These are phyloP conservation scores for Populus deltoides DNA, from an alignment of 345 rosid species.

Conservation along the genomic window DNA sequence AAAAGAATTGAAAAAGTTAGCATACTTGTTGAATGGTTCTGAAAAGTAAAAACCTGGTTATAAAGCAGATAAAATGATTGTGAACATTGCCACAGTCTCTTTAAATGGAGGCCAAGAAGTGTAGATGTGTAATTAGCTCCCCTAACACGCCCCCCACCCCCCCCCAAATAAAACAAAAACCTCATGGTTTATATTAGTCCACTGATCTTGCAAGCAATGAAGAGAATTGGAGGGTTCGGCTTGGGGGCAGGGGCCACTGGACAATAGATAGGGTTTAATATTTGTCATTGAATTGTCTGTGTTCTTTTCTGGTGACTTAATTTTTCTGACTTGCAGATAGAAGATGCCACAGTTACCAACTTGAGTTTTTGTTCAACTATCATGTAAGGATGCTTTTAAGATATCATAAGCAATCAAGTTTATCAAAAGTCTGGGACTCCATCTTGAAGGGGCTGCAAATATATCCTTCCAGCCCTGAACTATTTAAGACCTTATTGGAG, in stretches of 20 bases:
- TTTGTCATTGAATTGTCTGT: not conserved
- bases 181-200: too few relatives aligned
- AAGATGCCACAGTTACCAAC: constrained; percentile 63
- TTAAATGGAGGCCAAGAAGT: too few relatives aligned
- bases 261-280: too few relatives aligned
- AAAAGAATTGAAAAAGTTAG: not conserved
- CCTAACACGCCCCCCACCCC: too few relatives aligned
- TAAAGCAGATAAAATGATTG: not conserved
- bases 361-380: constrained; percentile 57
- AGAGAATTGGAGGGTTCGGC: too few relatives aligned
- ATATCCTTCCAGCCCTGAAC: constrained; percentile 73
- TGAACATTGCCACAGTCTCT: not conserved
- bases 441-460: constrained; percentile 64
- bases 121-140: too few relatives aligned
- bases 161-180: too few relatives aligned
- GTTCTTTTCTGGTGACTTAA: not conserved
- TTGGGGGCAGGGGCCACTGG: too few relatives aligned
- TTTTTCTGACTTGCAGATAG: constrained; percentile 53
- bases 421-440: constrained; percentile 69
- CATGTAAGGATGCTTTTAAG: constrained; percentile 67
- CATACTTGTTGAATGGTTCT: not conserved
- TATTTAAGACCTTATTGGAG: constrained; percentile 58
- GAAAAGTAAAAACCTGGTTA: not conserved
- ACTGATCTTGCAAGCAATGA: too few relatives aligned
- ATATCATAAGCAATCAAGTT: constrained; percentile 54